A percentile compares a stretch with the other conserved stretches of the same genome.
Conservation (phyloP, 1,284 basidiomycete genomes). For the Porogramme epimiltina region DNA sequence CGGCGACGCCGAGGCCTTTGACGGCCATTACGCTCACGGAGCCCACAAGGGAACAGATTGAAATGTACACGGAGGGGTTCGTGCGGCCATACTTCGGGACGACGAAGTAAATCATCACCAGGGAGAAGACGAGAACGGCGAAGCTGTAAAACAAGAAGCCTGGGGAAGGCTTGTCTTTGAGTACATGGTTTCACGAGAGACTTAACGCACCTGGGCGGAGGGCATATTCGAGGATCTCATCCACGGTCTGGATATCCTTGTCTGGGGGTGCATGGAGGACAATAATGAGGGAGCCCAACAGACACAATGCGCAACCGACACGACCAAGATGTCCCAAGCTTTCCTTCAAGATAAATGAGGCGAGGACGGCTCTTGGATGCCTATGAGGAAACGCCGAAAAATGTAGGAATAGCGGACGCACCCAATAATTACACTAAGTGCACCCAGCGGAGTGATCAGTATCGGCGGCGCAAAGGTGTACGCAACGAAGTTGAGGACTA, state of each 20-base stretch:
- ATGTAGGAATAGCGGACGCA: constrained; percentile 40
- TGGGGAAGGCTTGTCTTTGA: constrained; percentile 32
- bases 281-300: constrained; percentile 93
- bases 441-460: constrained; percentile 94
- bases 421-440: constrained; percentile 96
- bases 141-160: constrained; percentile 91
- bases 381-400: neutral
- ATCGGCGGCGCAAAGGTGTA: constrained; percentile 99
- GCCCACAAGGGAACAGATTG: constrained; percentile 90
- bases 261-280: constrained; percentile 98
- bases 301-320: constrained; percentile 89
- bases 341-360: constrained; percentile 92
- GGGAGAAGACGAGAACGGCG: constrained; percentile 79
- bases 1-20: constrained; percentile 95
- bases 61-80: constrained; percentile 92
- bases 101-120: constrained; percentile 88
- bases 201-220: constrained; percentile 82
- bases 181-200: too few relatives aligned
- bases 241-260: constrained; percentile 91
- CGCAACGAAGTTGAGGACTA: constrained; percentile 98
- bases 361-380: constrained; percentile 80
- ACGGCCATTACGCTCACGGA: constrained; percentile 92
- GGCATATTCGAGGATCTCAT: constrained; percentile 91
- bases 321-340: constrained; percentile 92
- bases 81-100: constrained; percentile 88